Percentiles rank a stretch among this genome's conserved stretches.
phyloP scores from a whole-genome alignment of 805 yeast species.

The Saturnispora zaruensis region DNA sequence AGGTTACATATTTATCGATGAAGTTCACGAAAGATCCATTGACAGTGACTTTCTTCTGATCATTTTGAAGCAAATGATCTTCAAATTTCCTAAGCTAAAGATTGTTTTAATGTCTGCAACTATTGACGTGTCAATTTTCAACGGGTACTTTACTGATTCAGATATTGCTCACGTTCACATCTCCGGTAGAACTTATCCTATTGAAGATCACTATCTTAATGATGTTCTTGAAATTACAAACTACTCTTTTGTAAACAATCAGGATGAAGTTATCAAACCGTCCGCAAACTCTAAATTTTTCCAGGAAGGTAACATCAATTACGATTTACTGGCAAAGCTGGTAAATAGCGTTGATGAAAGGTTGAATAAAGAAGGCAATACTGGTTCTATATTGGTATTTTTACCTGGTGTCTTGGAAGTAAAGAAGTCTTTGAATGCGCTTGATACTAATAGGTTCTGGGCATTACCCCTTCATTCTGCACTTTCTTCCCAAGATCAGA shows the following conservation, averaged over 20 bases:
- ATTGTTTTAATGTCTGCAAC: conserved; percentile 92
- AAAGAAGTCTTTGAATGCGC: conserved; percentile 46
- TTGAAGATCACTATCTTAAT: conserved; percentile 66
- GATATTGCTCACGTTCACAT: conserved; percentile 61
- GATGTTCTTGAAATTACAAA: conserved; percentile 49
- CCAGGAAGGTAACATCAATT: conserved; percentile 60
- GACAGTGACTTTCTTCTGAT: conserved; percentile 83
- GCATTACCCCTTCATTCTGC: conserved; percentile 84
- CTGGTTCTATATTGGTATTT: conserved; percentile 77
- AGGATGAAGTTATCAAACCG: conserved; percentile 36
- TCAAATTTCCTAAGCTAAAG: conserved; percentile 45
- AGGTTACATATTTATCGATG: conserved; percentile 77
- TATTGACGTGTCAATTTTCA: conserved; percentile 61
- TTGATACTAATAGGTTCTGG: conserved; percentile 27
- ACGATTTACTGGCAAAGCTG: conserved; percentile 55
- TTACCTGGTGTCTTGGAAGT: conserved; percentile 91
- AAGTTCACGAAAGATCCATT: conserved; percentile 92
- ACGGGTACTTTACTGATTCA: conserved; percentile 45
- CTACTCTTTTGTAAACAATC: conserved; percentile 37
- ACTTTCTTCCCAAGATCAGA: conserved; percentile 72
- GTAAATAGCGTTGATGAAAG: conserved; percentile 45
- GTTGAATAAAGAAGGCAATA: conserved; percentile 32
- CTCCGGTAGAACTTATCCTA: conserved; percentile 92
- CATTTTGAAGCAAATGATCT: conserved; percentile 54
- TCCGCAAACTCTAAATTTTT: conserved; percentile 60